Base-by-base conservation (phyloP, 1,139 yeast species). In the Diutina scorzettiae region DNA sequence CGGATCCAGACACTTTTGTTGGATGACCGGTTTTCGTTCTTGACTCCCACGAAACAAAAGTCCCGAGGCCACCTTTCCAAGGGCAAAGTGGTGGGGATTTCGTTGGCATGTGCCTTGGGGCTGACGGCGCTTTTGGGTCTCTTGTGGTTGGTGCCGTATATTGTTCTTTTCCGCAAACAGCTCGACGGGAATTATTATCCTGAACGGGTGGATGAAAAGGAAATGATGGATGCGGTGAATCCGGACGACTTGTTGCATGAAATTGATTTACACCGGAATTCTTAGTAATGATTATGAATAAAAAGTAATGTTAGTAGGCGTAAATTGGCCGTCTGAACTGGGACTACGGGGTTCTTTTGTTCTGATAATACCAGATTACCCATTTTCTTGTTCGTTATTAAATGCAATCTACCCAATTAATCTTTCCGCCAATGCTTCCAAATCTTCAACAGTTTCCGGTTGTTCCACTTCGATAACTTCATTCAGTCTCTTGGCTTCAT, bases 361-460 rank as follows among this genome's bases (percentile, higher is more conserved):
- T n/a, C n/a, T n/a, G n/a, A n/a, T n/a, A n/a, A n/a, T n/a, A n/a
- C 27, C 8, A 3, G 8, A 24, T 24, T 24, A 27, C n/a, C 12
- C 30, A 11, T 27, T 27, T 9, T 8, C n/a, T 27, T 27, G 12
- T 8, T 27, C 12, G n/a, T n/a, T 14, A 12, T 11, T 9, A 19
- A 14, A 3, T 12, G 3, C 5, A 34, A 12, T 9, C 42, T 46
- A 43, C 23, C 43, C 44, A 34, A 50, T 46, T 54, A 91, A 76
- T 58, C 73, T 75, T 40, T 84, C 73, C 2, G 97, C 81, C 62
- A 91, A 76, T 11, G 94, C 87, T 67, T 91, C 98, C 61, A 91
- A 72, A 56, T 91, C 97, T 58, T 86, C 96, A 59, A 91, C 68
- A 25, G 95, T 82, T 53, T 85, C 84, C 18, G 96, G 96, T 54